Percentiles rank a stretch among this genome's conserved stretches.
Conservation (phyloP, 768 basidiomycete species). For the Mycena filopes region DNA sequence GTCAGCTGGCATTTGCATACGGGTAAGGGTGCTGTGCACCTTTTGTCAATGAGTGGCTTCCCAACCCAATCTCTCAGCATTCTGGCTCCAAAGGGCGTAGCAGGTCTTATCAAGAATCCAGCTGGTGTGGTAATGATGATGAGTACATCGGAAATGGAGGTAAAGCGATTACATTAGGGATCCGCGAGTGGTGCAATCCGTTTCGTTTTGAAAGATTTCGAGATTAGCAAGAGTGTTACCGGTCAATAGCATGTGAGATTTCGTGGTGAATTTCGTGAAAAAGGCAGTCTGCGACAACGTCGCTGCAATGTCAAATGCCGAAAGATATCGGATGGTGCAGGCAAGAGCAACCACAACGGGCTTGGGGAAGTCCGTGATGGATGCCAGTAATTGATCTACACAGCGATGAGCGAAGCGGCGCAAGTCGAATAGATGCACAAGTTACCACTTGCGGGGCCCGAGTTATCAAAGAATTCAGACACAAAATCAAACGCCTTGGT, state of each 20-base stretch:
- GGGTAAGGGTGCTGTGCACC: constrained; percentile 53
- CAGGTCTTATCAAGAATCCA: constrained; percentile 86
- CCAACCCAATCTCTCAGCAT: constrained; percentile 89
- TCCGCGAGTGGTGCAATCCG: constrained; percentile 77
- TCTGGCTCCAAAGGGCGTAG: constrained; percentile 89
- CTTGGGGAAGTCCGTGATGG: constrained; percentile 73
- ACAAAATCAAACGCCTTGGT: constrained; percentile 76
- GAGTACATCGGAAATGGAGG: neutral
- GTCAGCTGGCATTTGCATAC: neutral
- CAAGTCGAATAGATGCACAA: constrained; percentile 19
- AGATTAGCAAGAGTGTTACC: constrained; percentile 90
- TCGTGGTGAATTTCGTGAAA: constrained; percentile 81
- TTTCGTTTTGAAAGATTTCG: constrained; percentile 94
- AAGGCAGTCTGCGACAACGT: constrained; percentile 81
- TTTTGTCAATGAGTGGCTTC: constrained; percentile 79
- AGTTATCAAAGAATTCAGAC: constrained; percentile 63
- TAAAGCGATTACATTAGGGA: constrained; percentile 66
- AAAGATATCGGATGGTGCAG: constrained; percentile 75
- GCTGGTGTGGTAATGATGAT: constrained; percentile 7
- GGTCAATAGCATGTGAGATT: constrained; percentile 87
- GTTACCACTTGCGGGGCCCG: constrained; percentile 53
- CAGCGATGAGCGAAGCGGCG: neutral
- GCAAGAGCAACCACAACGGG: constrained; percentile 78
- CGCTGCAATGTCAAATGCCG: constrained; percentile 80
- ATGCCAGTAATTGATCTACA: constrained; percentile 70